Conservation (phyloP, 2,329 filamentous ascomycete species). For the Chaetomium globosum region DNA sequence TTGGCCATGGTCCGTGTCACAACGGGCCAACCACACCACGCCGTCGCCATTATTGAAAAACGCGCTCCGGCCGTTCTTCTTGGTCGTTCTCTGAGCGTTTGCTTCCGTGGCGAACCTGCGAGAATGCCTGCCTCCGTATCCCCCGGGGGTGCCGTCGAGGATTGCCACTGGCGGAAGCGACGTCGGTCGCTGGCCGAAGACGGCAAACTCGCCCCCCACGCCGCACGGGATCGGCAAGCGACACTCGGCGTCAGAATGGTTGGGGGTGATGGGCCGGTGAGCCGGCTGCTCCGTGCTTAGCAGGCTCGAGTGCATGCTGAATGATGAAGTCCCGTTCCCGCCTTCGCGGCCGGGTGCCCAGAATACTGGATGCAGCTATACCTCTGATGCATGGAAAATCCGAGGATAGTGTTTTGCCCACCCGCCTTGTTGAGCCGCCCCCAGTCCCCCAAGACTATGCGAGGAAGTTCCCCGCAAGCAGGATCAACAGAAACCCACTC, state of each 20-base stretch:
- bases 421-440: conserved; percentile 3
- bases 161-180: conserved; percentile 15
- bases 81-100: not conserved
- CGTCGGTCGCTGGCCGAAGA: not conserved
- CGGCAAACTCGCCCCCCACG: conserved; percentile 11
- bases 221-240: conserved; percentile 24
- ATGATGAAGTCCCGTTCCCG: not conserved
- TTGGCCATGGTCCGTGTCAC: conserved; percentile 14
- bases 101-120: not conserved
- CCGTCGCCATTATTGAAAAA: conserved; percentile 19
- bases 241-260: conserved; percentile 10
- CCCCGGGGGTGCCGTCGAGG: not conserved
- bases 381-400: not conserved
- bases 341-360: conserved; percentile 6
- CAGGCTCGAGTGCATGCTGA: not conserved
- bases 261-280: not conserved
- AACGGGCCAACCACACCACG: conserved; percentile 3
- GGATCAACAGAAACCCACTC: conserved; percentile 7
- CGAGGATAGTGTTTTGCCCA: not conserved
- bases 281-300: conserved; percentile 2
- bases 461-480: conserved; percentile 17
- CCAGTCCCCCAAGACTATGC: conserved; percentile 3
- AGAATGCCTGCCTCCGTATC: not conserved
- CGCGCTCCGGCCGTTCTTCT: conserved; percentile 8
- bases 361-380: not conserved